A percentile compares a stretch with the other conserved stretches of the same genome.
Evolutionary conservation across 1,284 basidiomycete genomes (phyloP).

Genomic region (Cerrena zonata): DNA sequence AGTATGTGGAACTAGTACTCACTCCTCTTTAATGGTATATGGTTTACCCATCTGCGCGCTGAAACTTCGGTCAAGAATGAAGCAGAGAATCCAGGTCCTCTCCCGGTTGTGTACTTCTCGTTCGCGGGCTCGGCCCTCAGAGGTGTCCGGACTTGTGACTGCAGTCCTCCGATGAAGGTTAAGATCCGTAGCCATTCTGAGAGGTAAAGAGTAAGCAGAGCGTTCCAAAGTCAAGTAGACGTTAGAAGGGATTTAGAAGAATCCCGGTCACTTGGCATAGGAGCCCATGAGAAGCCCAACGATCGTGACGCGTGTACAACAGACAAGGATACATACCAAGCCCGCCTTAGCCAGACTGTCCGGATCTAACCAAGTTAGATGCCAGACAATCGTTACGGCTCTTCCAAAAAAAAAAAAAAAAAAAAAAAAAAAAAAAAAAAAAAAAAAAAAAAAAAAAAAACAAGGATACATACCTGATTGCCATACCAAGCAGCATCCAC

Average conservation of each 20-base stretch:
- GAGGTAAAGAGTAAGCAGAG: conserved; percentile 1
- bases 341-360: too few species aligned
- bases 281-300: background rate
- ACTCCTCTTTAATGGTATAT: conserved; percentile 81
- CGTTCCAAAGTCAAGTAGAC: background rate
- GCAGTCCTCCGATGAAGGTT: conserved; percentile 89
- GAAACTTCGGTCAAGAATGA: conserved; percentile 82
- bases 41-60: conserved; percentile 93
- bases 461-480: conserved; percentile 53
- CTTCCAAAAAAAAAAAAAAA: conserved; percentile 14
- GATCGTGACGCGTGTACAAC: conserved; percentile 11
- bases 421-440: conserved; percentile 8
- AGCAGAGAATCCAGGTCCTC: conserved; percentile 90
- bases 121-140: conserved; percentile 69
- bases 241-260: background rate
- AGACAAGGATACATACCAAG: too few species aligned
- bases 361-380: too few species aligned
- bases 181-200: conserved; percentile 89
- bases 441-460: background rate
- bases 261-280: background rate
- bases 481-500: conserved; percentile 86
- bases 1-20: conserved; percentile 33
- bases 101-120: conserved; percentile 89
- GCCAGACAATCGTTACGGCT: too few species aligned
- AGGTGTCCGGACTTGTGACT: conserved; percentile 59